phyloP scores from a whole-genome alignment of 2,329 filamentous ascomycete genomes.

The Cytospora mali region DNA sequence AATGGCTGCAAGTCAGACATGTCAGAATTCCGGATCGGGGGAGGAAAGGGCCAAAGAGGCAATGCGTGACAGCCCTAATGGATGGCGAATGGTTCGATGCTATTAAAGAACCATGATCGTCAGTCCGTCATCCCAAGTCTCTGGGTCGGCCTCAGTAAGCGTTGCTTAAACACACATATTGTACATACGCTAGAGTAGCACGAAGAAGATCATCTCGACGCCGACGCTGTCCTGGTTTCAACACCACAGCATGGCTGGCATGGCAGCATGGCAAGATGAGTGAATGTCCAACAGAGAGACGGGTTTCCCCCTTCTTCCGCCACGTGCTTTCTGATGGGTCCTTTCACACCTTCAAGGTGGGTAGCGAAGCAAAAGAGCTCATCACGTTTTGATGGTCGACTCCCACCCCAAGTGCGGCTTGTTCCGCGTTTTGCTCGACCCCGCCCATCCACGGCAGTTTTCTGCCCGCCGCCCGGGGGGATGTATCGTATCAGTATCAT shows the following conservation, averaged over 20 bases:
- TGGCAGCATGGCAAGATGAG: not conserved
- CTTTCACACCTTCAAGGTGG: slow-evolving; percentile 4
- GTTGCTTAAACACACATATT: slow-evolving; percentile 1
- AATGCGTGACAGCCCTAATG: slow-evolving; percentile 17
- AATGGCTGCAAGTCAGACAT: slow-evolving; percentile 16
- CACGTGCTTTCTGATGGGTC: not conserved
- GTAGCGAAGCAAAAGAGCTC: slow-evolving; percentile 8
- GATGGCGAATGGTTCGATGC: slow-evolving; percentile 9
- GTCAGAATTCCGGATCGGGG: slow-evolving; percentile 6
- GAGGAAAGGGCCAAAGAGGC: not conserved
- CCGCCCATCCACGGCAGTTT: not conserved
- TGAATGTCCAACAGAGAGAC: not conserved
- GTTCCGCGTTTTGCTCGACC: not conserved
- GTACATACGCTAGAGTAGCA: slow-evolving; percentile 12
- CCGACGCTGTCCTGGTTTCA: not conserved
- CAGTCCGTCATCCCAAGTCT: slow-evolving; percentile 13
- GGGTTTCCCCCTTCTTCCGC: not conserved
- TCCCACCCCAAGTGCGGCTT: slow-evolving; percentile 1
- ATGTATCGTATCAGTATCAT: no score
- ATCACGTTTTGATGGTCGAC: slow-evolving; percentile 12
- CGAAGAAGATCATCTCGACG: not conserved
- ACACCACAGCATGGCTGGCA: not conserved
- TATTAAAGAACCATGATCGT: slow-evolving; percentile 2
- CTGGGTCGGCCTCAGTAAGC: slow-evolving; percentile 14
- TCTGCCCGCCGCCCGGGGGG: no score